phyloP scores from a whole-genome alignment of 2,329 filamentous ascomycete genomes.

The Cadophora sp. region DNA sequence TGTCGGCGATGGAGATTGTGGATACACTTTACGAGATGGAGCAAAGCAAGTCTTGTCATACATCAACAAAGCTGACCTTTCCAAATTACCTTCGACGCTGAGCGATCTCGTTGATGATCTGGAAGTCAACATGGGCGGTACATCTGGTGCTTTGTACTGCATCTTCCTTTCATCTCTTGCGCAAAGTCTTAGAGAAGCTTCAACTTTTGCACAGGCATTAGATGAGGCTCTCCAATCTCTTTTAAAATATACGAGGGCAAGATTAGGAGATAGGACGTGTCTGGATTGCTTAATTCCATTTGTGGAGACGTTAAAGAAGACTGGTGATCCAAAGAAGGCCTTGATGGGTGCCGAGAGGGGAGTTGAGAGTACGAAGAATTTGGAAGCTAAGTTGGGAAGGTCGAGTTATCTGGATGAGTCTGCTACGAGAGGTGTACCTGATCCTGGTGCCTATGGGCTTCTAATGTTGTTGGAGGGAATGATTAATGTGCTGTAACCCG shows the following conservation, averaged over 20 bases:
- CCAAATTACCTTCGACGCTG: constrained; percentile 33
- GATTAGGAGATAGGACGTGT: constrained; percentile 43
- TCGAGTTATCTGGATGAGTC: constrained; percentile 59
- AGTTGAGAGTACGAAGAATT: constrained; percentile 56
- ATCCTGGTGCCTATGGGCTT: constrained; percentile 61
- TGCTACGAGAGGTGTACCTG: constrained; percentile 56
- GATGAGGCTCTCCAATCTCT: constrained; percentile 35
- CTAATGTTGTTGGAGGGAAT: constrained; percentile 43
- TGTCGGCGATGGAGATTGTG: constrained; percentile 45
- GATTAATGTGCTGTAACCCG: constrained; percentile 14
- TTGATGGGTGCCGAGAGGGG: constrained; percentile 55
- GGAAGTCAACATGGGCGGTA: constrained; percentile 44
- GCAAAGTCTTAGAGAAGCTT: constrained; percentile 28
- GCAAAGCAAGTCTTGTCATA: constrained; percentile 44
- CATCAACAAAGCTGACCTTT: constrained; percentile 31
- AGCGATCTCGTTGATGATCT: constrained; percentile 39
- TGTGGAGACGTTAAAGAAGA: constrained; percentile 44
- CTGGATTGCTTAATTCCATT: constrained; percentile 45
- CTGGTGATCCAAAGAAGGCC: constrained; percentile 52
- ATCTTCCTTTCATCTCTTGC: constrained; percentile 41
- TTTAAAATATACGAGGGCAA: constrained; percentile 41
- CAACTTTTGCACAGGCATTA: constrained; percentile 31
- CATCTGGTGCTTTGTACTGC: constrained; percentile 44
- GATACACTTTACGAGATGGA: constrained; percentile 40
- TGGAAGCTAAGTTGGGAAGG: constrained; percentile 60